Conservation (phyloP, 805 yeast genomes). For the Millerozyma miso region DNA sequence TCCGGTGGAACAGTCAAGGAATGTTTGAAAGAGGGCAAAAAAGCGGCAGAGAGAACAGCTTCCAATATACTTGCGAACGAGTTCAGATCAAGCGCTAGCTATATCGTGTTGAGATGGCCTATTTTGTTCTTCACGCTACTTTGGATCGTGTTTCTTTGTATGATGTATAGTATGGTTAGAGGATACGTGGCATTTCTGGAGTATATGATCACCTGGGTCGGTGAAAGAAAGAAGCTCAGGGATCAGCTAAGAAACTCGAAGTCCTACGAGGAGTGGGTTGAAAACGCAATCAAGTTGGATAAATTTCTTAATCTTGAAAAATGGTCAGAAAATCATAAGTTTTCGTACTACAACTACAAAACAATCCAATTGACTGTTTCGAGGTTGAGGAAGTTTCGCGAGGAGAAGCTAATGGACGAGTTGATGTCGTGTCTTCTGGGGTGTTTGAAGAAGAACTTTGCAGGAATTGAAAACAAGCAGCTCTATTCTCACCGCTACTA, state of each 20-base stretch:
- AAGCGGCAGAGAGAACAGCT: constrained; percentile 3
- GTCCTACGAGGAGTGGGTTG: constrained; percentile 59
- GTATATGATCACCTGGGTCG: constrained; percentile 55
- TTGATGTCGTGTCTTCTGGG: constrained; percentile 56
- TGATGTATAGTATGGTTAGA: constrained; percentile 50
- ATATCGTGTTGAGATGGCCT: constrained; percentile 60
- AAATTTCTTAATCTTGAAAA: constrained; percentile 51
- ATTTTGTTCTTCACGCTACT: constrained; percentile 45
- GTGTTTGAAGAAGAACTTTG: constrained; percentile 69
- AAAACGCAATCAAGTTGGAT: constrained; percentile 56
- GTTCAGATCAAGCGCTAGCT: constrained; percentile 31
- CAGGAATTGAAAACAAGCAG: constrained; percentile 70
- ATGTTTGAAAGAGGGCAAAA: background rate
- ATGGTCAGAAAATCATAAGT: constrained; percentile 61
- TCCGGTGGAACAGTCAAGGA: constrained; percentile 1
- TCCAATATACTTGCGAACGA: constrained; percentile 25
- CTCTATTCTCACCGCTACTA: constrained; percentile 71
- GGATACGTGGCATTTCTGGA: constrained; percentile 62
- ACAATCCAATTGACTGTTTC: constrained; percentile 48
- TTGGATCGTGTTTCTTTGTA: constrained; percentile 52
- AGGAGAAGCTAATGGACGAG: constrained; percentile 36
- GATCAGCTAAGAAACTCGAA: constrained; percentile 44
- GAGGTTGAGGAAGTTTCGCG: constrained; percentile 36
- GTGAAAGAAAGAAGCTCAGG: constrained; percentile 48
- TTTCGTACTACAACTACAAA: constrained; percentile 64